These are phyloP conservation scores for Lactarius psammicola DNA, from an alignment of 768 basidiomycete genomes.

Conservation along the genomic window DNA sequence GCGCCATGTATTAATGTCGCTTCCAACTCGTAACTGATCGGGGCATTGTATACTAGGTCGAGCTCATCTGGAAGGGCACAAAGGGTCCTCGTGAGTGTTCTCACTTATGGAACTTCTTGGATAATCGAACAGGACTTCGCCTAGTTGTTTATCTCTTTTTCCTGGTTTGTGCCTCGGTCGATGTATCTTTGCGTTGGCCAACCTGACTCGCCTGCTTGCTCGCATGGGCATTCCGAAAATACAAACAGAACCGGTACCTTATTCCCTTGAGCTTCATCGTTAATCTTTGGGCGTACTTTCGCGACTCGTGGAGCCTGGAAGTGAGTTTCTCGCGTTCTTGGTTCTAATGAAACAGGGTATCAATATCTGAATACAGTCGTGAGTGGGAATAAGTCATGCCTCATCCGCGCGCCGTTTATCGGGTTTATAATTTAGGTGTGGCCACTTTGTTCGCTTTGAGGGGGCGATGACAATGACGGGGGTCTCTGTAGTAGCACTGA, in stretches of 20 bases:
- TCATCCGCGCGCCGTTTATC: neutral
- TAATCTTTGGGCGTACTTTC: conserved; percentile 42
- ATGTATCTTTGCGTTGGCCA: neutral
- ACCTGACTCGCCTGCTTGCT: conserved; percentile 3
- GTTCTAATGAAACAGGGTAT: neutral
- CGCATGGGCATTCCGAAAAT: neutral
- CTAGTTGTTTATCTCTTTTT: conserved; percentile 41
- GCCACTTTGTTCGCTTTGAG: conserved; percentile 37
- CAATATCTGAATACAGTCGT: neutral
- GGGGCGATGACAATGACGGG: conserved; percentile 51
- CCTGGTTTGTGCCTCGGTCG: conserved; percentile 33
- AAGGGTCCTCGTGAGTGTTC: conserved; percentile 46
- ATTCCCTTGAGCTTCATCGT: conserved; percentile 62
- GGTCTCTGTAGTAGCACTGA: conserved; percentile 50
- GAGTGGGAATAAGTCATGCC: neutral
- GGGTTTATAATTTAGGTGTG: conserved; percentile 16
- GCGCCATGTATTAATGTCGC: no score
- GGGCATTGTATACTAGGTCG: conserved; percentile 35
- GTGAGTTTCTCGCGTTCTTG: conserved; percentile 16
- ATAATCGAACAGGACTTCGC: neutral
- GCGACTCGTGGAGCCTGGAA: conserved; percentile 23
- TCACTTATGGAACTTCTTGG: neutral
- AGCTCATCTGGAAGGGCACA: conserved; percentile 51
- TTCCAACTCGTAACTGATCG: neutral
- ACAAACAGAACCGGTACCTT: conserved; percentile 59